Evolutionary conservation across 2,329 filamentous ascomycete genomes (phyloP).

Genomic region (Venturia nashicola): DNA sequence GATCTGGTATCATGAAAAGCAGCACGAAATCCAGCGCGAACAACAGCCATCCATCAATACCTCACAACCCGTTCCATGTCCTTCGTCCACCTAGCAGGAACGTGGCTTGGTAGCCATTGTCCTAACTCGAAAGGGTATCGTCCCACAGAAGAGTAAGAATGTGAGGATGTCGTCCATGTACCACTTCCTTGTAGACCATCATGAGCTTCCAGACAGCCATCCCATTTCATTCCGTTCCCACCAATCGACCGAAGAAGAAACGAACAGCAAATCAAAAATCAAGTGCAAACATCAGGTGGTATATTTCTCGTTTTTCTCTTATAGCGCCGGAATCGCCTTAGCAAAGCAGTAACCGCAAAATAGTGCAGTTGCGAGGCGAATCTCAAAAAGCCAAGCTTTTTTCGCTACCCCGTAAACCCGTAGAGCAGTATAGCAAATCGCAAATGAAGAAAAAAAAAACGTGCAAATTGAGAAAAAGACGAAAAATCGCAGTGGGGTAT

Average conservation of each 20-base stretch:
- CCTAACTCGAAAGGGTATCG: neutral
- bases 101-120: neutral
- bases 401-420: neutral
- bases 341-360: neutral
- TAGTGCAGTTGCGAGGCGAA: neutral
- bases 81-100: neutral
- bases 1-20: slow-evolving; percentile 2
- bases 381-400: neutral
- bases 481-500: slow-evolving; percentile 3
- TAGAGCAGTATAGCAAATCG: neutral
- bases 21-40: neutral
- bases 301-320: slow-evolving; percentile 3
- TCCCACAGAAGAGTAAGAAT: neutral
- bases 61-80: neutral
- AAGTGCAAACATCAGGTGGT: slow-evolving; percentile 1
- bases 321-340: neutral
- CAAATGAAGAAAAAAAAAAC: neutral
- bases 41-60: neutral
- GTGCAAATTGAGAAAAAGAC: slow-evolving; percentile 1
- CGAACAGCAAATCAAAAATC: neutral
- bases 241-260: neutral
- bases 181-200: neutral
- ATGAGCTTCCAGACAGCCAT: neutral
- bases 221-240: neutral
- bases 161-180: neutral